These are phyloP conservation scores for Dalbergia cochinchinensis DNA, from an alignment of 306 rosid genomes.

Conservation along the genomic window DNA sequence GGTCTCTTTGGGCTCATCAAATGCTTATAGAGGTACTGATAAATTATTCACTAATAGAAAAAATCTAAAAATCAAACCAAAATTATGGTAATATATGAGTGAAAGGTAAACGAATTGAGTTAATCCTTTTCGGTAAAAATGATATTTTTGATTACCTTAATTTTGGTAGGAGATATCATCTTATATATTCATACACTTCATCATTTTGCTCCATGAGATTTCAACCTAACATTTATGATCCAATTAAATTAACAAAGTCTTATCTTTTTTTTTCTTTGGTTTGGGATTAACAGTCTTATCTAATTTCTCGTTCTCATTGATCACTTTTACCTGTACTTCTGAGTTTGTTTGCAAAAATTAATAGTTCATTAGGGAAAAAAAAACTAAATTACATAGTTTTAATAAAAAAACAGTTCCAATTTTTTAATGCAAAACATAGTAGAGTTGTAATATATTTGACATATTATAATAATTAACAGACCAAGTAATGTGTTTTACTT, in stretches of 20 bases:
- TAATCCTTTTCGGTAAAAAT: no score
- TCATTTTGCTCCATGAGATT: no score
- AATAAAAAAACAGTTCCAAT: neutral
- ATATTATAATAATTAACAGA: no score
- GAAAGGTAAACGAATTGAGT: no score
- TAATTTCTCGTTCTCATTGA: neutral
- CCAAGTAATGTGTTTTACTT: no score
- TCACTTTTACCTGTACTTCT: neutral
- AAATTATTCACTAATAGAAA: no score
- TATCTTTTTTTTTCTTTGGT: no score
- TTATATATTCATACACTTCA: neutral
- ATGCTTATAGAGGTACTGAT: no score
- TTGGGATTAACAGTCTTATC: no score
- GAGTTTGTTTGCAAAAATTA: neutral
- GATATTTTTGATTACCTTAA: neutral
- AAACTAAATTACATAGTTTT: neutral
- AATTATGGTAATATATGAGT: no score
- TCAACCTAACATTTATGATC: slow-evolving; percentile 27
- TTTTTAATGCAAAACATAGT: neutral
- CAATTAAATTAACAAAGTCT: neutral
- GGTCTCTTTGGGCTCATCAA: no score
- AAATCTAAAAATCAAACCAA: no score
- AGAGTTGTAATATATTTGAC: neutral
- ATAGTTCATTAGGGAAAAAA: neutral
- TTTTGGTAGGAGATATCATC: neutral